Base-by-base conservation (phyloP, 495 filamentous ascomycete genomes). In the Neurospora sp. region DNA sequence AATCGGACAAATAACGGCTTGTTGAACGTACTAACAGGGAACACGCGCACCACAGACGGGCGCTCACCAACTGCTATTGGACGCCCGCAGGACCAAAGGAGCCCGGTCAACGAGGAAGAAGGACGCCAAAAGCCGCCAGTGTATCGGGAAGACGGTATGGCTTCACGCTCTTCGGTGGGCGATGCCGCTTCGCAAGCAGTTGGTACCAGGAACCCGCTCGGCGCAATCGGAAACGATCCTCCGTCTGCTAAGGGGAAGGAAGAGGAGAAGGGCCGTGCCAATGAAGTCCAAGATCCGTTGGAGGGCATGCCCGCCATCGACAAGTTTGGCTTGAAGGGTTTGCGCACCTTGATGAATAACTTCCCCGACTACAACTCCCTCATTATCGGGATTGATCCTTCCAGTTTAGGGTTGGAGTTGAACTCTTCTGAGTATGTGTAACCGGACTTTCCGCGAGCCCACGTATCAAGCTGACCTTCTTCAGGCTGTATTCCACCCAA, bases 221-320 rank as follows among this genome's bases (percentile, higher is more conserved):
- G 83, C 69, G 85, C 83, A 38, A 89, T 81, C 46, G 85, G 85
- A 44, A 82, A 81, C 66, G 84, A 84, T 20, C 73, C 82, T 20
- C 79, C 83, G 35, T 76, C 81, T 31, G 78, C 73, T 18, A 86
- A 86, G 77, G 74, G 70, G 14, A 84, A 84, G 72, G 86, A 86
- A 39, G 76, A 83, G 60, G 81, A 84, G 37, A 82, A 83, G 1
- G 75, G 75, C 12, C 77, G 77, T 35, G 40, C 77, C 7, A 78
- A 79, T 11, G 79, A 83, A 23, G 80, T 83, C 18, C 82, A 86
- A 71, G 86, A 89, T 76, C 90, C 91, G 71, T 82, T 94, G 35
- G 86, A 89, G 37, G 88, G 92, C 72, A 94, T 97, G 94, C 88
- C 88, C 49, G 89, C 93, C 42, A 85, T 90, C 18, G 94, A 97